Evolutionary conservation across 1,139 yeast species (phyloP), one percentile per base, ranked within the genome.

Genomic region (Pichia kudriavzevii): DNA sequence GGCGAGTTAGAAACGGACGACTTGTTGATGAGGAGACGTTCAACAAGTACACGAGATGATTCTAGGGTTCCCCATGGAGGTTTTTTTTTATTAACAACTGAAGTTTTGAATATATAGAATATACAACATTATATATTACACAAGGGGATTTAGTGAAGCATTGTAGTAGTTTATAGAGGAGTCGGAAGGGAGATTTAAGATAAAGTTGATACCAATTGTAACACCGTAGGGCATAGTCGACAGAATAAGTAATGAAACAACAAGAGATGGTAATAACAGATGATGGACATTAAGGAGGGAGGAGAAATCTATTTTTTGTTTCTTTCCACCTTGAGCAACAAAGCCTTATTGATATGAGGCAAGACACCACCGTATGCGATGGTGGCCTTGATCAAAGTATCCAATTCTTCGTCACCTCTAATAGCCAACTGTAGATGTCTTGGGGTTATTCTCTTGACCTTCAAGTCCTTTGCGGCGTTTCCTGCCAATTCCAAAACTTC

Each of bases 301-400:
- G 13, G 12, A 23, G 27, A 28, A 16, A 22, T 19, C 27, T 13
- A 12, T 23, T 79, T 79, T 71, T 82, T 44, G 7, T 32, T 26
- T 31, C 40, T 78, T 65, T 87, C 96, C 39, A 84, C 95, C 72
- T 88, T 88, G 64, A 87, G 75, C 61, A 88, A 69, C 56, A 87
- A 73, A 39, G 95, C 95, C 68, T 87, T 85, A 69, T 87, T 88
- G 60, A 88, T 85, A 58, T 88, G 96, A 39, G 99, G 99, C 65
- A 91, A 70, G 35, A 91, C 99, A 77, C 99, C 98, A 66, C 99
- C 99, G 50, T 81, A 87, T 26, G 99, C 97, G 60, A 91, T 91
- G 40, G 98, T 91, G 44, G 98, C 99, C 63, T 84, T 83, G 57
- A 91, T 87, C 60, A 91, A 72, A 48, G 87, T 84, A 79, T 87